Base-by-base conservation (phyloP, 352 stramenopile species). In the Phytophthora fragariae region DNA sequence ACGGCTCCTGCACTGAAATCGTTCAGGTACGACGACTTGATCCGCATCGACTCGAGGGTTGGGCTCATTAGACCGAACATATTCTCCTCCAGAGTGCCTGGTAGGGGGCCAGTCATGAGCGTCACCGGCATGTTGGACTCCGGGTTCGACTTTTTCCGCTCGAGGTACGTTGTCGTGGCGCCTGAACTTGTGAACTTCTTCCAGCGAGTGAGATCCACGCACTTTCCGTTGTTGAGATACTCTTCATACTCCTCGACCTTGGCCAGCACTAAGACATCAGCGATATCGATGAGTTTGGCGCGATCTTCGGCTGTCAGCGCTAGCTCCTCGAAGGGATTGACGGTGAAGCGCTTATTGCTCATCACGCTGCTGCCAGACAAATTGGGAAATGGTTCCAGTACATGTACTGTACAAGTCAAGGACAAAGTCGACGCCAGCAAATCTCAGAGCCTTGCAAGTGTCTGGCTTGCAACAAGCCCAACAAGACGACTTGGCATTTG, bases 21-120 rank as follows among this genome's bases (percentile, higher is more conserved):
- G 7, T 62, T 61, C 1, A 74, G 55, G 12, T 74, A 74, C 17
- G 68, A 74, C 1, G 61, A 41, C 35, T 74, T 74, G 24, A 72
- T 75, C 5, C 62, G 64, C 71, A 70, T 76, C 2, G 65, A 12
- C 19, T 84, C 68, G 0, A 72, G 37, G 1, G 71, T 81, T 15
- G 76, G 67, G 37, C 39, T 70, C 14, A 84, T 59, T 5, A 78
- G 39, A 21, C 79, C 79, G 52, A 81, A 83, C 77, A 86, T 79
- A 41, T 71, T 70, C 14, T 86, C 76, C 29, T 84, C 76, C n/a
- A 86, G 41, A 11, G 61, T 66, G 0, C 73, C 76, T 1, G 55
- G 55, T 3, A 83, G 50, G 2, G 76, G 59, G 1, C 79, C 76
- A 15, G 75, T 49, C 33, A 78, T 73, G 9, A 76, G 76, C 19